Evolutionary conservation across 83 land plant genomes (phyloP).

Genomic region (Picea abies): DNA sequence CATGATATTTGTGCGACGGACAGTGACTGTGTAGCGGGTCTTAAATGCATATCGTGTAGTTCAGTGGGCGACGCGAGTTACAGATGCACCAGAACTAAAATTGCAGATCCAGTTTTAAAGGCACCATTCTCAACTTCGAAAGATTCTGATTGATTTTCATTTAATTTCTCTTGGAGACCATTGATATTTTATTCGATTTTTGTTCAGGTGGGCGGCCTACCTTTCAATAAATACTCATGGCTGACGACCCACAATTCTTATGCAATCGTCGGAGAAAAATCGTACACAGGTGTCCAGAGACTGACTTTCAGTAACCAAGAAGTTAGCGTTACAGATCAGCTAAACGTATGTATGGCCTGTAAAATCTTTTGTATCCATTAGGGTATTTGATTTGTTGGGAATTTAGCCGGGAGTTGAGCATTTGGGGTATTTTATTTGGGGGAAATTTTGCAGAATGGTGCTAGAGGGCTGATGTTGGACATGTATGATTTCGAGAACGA

Average conservation of each 20-base stretch:
- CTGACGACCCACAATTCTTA: slow-evolving; percentile 80
- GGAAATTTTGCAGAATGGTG: slow-evolving; percentile 61
- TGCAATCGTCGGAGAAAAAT: slow-evolving; percentile 48
- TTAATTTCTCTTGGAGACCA: background rate
- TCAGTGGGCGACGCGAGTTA: slow-evolving; percentile 45
- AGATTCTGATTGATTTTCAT: background rate
- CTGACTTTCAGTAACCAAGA: slow-evolving; percentile 51
- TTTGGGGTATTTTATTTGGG: too few relatives aligned
- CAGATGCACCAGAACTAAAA: slow-evolving; percentile 60
- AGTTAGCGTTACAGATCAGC: slow-evolving; percentile 36
- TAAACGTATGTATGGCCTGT: slow-evolving; percentile 20
- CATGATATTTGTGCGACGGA: slow-evolving; percentile 41
- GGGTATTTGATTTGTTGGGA: too few relatives aligned
- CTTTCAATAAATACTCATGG: slow-evolving; percentile 78
- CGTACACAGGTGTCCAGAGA: slow-evolving; percentile 42
- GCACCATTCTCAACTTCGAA: background rate
- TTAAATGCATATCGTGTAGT: slow-evolving; percentile 64
- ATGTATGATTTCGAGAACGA: slow-evolving; percentile 68
- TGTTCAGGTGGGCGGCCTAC: slow-evolving; percentile 55
- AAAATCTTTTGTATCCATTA: too few relatives aligned
- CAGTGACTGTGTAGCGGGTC: slow-evolving; percentile 54
- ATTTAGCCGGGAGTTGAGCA: too few relatives aligned
- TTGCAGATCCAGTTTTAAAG: slow-evolving; percentile 38
- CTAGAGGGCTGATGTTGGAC: slow-evolving; percentile 72
- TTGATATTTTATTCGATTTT: background rate